Evolutionary conservation across 1,284 basidiomycete genomes (phyloP), one percentile per base, ranked within the genome.

Genomic region (Phellinidium pouzarii): DNA sequence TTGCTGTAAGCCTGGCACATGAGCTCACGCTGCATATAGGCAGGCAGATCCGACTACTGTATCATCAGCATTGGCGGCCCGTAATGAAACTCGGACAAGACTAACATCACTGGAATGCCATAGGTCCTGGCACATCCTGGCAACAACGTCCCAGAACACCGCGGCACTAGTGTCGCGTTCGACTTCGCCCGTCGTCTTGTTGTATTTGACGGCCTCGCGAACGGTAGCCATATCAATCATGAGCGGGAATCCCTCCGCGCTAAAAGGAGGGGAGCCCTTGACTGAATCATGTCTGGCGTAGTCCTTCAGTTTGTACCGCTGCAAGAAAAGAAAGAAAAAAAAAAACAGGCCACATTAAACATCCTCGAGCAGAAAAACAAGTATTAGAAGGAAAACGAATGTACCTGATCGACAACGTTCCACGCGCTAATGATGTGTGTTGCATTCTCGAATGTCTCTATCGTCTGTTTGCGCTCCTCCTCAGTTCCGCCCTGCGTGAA

Each of bases 351-450:
- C 3, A n/a, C n/a, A 40, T 7, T 40, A 12, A 31, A 46, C n/a
- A 11, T 36, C 37, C 46, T 37, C 17, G 22, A 38, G 20, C n/a
- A n/a, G n/a, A n/a, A 9, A 7, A 40, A 26, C 14, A 22, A 12
- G 44, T 7, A 12, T 14, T 7, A 14, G 12, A 17, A 5, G 17
- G 17, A 14, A 43, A 4, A 43, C 1, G 31, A 8, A 29, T 34
- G 22, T 23, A 48, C 46, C 46, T 38, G 46, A 37, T 48, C 46
- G 11, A 48, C 22, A 14, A 48, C 46, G 36, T 48, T 48, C 34
- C 34, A 48, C 20, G 38, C 9, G 25, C 31, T 48, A 6, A 34
- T 9, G 12, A 38, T 22, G 26, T 48, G 46, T 34, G 36, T 14
- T 20, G 46, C 34, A 17, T 23, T 20, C 19, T 48, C 34, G 25